Evolutionary conservation across 805 yeast species (phyloP).

Genomic region (Saccharomycopsis sp.): DNA sequence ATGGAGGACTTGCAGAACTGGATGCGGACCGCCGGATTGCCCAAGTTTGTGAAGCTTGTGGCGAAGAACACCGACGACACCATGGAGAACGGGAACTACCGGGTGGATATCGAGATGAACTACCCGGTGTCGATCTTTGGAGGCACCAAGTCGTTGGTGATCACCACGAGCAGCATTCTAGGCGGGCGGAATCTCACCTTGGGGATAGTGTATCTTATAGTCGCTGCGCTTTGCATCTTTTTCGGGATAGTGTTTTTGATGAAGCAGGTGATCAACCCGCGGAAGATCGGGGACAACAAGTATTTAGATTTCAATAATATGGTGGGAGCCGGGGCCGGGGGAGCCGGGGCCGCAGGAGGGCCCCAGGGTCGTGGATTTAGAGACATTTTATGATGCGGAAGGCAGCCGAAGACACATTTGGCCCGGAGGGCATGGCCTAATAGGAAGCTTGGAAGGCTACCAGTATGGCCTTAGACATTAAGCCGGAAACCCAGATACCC

Average conservation of each 20-base stretch:
- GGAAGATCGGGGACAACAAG: constrained; percentile 76
- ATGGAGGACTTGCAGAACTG: constrained; percentile 76
- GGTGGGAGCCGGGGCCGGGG: not conserved
- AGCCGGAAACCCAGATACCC: too few relatives aligned
- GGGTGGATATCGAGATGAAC: constrained; percentile 59
- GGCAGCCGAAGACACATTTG: too few relatives aligned
- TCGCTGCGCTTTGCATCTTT: constrained; percentile 68
- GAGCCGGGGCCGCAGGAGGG: not conserved
- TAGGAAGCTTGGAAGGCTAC: too few relatives aligned
- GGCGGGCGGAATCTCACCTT: constrained; percentile 85
- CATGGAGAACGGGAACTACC: constrained; percentile 56
- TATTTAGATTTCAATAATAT: constrained; percentile 31
- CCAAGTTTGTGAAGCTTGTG: constrained; percentile 59
- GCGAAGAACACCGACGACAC: constrained; percentile 53
- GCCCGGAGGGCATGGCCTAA: too few relatives aligned
- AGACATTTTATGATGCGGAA: constrained; percentile 7
- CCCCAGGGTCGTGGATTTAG: constrained; percentile 10
- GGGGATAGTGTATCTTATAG: constrained; percentile 79
- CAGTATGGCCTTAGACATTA: too few relatives aligned
- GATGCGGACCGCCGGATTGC: constrained; percentile 79
- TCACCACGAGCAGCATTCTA: constrained; percentile 73
- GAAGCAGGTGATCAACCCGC: constrained; percentile 79
- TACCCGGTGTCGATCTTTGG: constrained; percentile 80
- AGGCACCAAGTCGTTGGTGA: constrained; percentile 78
- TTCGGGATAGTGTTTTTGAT: constrained; percentile 71